Base-by-base conservation (phyloP, 345 rosid species). In the Linum trigynum region DNA sequence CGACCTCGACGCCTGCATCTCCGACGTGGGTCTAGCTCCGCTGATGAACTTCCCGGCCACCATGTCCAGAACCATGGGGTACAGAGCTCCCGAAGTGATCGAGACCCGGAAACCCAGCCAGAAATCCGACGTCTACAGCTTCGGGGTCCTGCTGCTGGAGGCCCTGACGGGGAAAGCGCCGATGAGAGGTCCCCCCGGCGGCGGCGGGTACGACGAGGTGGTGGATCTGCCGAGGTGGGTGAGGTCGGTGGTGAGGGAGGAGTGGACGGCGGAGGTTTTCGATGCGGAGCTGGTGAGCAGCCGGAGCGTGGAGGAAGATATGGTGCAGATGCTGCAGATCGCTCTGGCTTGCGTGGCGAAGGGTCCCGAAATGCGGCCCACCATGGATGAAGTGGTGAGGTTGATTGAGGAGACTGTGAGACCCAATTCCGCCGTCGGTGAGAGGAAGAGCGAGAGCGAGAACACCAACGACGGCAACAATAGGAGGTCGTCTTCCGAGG, bases 341-440 rank as follows among this genome's bases (percentile, higher is more conserved):
- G 61, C 61, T 57, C 36, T 57, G 61, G 61, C 61, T 11, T 57
- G 61, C 61, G 61, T 57, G 61, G 61, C 61, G 38, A 57, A 17
- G 61, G 38, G 36, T 4, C 11, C 61, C 38, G 61, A 57, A 8
- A 37, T 37, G 61, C 36, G 61, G 3, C 61, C 61, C 32, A 37
- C 7, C 37, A 57, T 57, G 61, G 61, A 32, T 8, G 61, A 57
- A 12, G 61, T 57, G 5, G 61, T 57, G 36, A 57, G 7, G 61
- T 5, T 57, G 61, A 57, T 57, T 5, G 35, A 57, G 38, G 61
- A 37, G 7, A 57, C 53, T 48, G 53, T 48, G 3, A 3, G 53
- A 15, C 12, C 12, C 14, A 48, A 48, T 9, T 12, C 32, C 32
- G 32, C 32, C 14, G 53, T 7, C 53, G 53, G 53, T 9, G 53